A percentile compares a stretch with the other conserved stretches of the same genome.
These are phyloP conservation scores for Rhizopogon sp. DNA, from an alignment of 768 basidiomycete genomes.

Conservation along the genomic window DNA sequence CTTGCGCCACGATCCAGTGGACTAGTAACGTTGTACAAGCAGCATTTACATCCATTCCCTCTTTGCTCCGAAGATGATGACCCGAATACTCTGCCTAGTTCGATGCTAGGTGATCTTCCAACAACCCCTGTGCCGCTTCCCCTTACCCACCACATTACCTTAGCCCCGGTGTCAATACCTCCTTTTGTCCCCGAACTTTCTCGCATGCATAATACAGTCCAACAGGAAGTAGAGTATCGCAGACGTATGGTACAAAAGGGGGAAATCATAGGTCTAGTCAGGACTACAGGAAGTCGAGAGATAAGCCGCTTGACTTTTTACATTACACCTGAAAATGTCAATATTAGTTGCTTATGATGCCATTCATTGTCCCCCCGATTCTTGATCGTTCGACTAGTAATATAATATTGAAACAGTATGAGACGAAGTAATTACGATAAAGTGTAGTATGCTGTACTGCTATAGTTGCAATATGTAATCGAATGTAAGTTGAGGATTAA, in stretches of 20 bases:
- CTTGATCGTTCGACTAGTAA: not conserved
- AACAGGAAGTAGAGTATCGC: slow-evolving; percentile 14
- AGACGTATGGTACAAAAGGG: slow-evolving; percentile 13
- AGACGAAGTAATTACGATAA: not conserved
- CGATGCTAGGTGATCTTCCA: not conserved
- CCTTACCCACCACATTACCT: slow-evolving; percentile 36
- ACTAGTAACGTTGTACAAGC: slow-evolving; percentile 35
- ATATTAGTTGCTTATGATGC: slow-evolving; percentile 2
- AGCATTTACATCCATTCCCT: slow-evolving; percentile 48
- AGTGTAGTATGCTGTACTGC: not conserved
- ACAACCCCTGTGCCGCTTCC: slow-evolving; percentile 14
- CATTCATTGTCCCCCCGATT: not conserved
- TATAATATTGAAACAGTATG: not conserved
- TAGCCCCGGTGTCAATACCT: slow-evolving; percentile 21
- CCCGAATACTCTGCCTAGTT: not conserved
- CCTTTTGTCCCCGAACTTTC: slow-evolving; percentile 8
- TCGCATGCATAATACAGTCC: slow-evolving; percentile 8
- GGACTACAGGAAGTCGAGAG: slow-evolving; percentile 19
- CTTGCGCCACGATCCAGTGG: slow-evolving; percentile 14
- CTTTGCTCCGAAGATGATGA: slow-evolving; percentile 14
- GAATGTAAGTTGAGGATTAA: not conserved
- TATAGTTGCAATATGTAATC: not conserved
- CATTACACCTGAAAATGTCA: slow-evolving; percentile 16
- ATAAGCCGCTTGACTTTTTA: slow-evolving; percentile 17
- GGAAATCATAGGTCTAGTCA: slow-evolving; percentile 22